phyloP scores from a whole-genome alignment of 164 flowering plant genomes.

The Stephania cephalantha region DNA sequence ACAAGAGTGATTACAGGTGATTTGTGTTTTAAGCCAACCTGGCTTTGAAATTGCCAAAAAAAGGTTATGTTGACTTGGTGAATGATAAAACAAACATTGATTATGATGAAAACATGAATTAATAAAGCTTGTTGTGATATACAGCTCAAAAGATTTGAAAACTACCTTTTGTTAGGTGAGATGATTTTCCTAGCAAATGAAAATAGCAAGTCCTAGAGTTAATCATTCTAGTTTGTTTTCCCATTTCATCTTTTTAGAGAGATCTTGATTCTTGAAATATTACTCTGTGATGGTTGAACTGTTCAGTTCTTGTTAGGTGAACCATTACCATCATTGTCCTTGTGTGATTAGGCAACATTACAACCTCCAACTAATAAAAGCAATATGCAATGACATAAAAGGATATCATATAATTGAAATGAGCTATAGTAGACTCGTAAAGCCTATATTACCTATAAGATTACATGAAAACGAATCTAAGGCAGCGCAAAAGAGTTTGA shows the following conservation, averaged over 20 bases:
- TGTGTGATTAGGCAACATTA: no score
- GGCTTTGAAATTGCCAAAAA: neutral
- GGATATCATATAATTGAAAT: no score
- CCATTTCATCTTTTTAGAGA: neutral
- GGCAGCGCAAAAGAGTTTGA: no score
- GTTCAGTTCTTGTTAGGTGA: no score
- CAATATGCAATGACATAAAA: no score
- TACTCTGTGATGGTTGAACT: no score
- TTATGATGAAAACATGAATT: neutral
- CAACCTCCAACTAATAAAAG: no score
- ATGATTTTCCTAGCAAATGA: neutral
- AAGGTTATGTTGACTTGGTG: neutral
- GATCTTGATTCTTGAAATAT: no score
- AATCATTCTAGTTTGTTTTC: neutral
- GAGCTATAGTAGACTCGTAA: no score
- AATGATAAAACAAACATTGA: neutral
- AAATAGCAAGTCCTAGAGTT: neutral
- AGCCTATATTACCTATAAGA: no score
- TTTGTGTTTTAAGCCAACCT: neutral
- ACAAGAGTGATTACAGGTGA: constrained; percentile 2
- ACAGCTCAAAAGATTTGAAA: neutral
- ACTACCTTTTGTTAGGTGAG: neutral
- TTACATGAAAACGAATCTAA: no score
- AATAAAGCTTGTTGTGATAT: neutral
- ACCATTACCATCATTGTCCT: no score